Conservation (phyloP, 78 protist species). For the Anaeramoeba flamelloides region DNA sequence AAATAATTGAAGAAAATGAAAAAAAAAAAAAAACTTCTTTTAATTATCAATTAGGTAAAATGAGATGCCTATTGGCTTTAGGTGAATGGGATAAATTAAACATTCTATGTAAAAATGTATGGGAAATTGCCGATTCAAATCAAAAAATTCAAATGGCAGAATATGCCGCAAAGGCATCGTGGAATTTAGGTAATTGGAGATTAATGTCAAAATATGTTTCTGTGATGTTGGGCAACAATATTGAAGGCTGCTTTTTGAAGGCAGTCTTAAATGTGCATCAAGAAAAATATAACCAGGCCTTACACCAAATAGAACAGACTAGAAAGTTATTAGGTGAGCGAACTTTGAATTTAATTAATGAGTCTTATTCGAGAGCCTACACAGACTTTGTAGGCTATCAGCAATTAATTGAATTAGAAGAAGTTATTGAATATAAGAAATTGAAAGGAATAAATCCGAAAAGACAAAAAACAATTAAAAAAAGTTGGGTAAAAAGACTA, state of each 20-base stretch:
- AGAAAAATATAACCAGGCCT: not conserved
- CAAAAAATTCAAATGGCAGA: not conserved
- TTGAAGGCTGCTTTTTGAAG: not conserved
- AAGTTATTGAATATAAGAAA: not conserved
- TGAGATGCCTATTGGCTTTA: not conserved
- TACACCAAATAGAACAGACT: not conserved
- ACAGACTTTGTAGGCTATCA: not conserved
- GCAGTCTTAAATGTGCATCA: not conserved
- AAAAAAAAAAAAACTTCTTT: too few species aligned
- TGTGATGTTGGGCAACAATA: not conserved
- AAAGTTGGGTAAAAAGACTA: not conserved
- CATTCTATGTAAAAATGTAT: not conserved
- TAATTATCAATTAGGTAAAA: too few species aligned
- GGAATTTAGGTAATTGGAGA: not conserved
- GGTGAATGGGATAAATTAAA: not conserved
- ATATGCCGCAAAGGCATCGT: not conserved
- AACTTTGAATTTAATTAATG: not conserved
- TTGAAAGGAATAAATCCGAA: not conserved
- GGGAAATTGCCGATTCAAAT: not conserved
- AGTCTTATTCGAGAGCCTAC: not conserved
- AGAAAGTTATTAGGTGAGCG: not conserved
- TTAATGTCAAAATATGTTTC: not conserved
- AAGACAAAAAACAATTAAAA: not conserved
- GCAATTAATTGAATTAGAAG: not conserved
- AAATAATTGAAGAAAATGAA: too few species aligned